Base-by-base conservation (phyloP, 2,329 filamentous ascomycete genomes). In the Didymella pinodella region DNA sequence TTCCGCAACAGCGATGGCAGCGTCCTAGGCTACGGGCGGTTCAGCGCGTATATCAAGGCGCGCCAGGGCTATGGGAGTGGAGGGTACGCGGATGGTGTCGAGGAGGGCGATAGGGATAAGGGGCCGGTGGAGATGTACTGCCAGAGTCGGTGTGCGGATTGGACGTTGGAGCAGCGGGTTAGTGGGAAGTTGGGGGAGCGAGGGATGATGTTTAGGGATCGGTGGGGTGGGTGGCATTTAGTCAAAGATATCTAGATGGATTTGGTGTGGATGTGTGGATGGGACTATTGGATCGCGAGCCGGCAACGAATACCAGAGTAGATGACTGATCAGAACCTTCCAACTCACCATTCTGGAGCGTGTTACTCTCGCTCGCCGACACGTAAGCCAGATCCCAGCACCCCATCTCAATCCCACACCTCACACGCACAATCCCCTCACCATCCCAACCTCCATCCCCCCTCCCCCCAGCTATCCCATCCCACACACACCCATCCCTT, bases 81-180 rank as follows among this genome's bases (percentile, higher is more conserved):
- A 16, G 43, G 48, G 2, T 62, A 56, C 28, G 47, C 22, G 3
- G 26, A 63, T 40, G 62, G 62, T 12, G 59, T 65, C 20, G 62
- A 63, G 5, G 26, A 28, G 8, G 50, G 53, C 5, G 62, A 62
- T 16, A 41, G 61, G 3, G 63, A 64, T 2, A 0, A 59, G 12
- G 67, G 59, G 4, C 61, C 66, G 1, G 55, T 70, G 22, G 65
- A 70, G 47, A 44, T 54, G 46, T 68, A 62, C 25, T 22, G 58
- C 8, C 11, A 11, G 18, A 47, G 20, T 1, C 62, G 50, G 46
- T 61, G 64, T n/a, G 61, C 25, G 2, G 64, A 69, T 11, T 71
- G 68, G 68, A 52, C 36, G 11, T 16, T 69, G 31, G 64, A 64
- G 54, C 61, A 56, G 53, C 46, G 62, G 45, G 43, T 68, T 7